phyloP scores from a whole-genome alignment of 306 rosid species.

The Spatholobus suberectus region DNA sequence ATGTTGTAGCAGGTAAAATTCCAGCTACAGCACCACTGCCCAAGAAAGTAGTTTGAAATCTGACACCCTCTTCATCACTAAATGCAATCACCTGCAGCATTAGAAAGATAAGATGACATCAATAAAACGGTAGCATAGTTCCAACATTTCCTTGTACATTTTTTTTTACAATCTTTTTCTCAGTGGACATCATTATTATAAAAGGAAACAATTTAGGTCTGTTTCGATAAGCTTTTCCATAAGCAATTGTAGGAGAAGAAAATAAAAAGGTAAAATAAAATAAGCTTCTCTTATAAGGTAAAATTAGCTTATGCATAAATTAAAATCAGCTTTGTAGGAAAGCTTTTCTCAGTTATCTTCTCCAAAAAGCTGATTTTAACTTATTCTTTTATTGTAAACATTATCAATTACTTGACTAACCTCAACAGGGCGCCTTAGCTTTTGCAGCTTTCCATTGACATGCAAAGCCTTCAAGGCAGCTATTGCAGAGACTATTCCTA shows the following conservation, averaged over 20 bases:
- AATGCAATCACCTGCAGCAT: conserved; percentile 86
- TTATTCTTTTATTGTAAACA: conserved; percentile 2
- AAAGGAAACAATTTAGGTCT: background rate
- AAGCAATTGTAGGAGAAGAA: too few relatives aligned
- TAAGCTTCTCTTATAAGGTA: too few relatives aligned
- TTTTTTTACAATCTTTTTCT: conserved; percentile 1
- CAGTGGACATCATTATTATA: background rate
- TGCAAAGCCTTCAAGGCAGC: conserved; percentile 83
- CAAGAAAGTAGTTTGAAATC: conserved; percentile 93
- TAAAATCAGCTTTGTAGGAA: too few relatives aligned
- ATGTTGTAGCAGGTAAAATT: conserved; percentile 66
- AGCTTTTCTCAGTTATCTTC: too few relatives aligned
- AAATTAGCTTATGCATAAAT: too few relatives aligned
- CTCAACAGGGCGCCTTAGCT: conserved; percentile 82
- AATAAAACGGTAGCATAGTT: conserved; percentile 14
- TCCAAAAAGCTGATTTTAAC: too few relatives aligned
- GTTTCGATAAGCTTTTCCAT: too few relatives aligned
- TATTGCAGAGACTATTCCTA: conserved; percentile 86
- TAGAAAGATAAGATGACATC: conserved; percentile 27
- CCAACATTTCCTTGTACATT: background rate
- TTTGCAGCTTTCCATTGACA: conserved; percentile 59
- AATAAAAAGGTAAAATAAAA: too few relatives aligned
- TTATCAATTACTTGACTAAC: conserved; percentile 51
- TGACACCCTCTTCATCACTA: conserved; percentile 96
- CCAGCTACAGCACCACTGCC: conserved; percentile 95